Evolutionary conservation across 176 grass and related monocot species (phyloP), one percentile per base, ranked within the genome.

Genomic region (Triticum turgidum): DNA sequence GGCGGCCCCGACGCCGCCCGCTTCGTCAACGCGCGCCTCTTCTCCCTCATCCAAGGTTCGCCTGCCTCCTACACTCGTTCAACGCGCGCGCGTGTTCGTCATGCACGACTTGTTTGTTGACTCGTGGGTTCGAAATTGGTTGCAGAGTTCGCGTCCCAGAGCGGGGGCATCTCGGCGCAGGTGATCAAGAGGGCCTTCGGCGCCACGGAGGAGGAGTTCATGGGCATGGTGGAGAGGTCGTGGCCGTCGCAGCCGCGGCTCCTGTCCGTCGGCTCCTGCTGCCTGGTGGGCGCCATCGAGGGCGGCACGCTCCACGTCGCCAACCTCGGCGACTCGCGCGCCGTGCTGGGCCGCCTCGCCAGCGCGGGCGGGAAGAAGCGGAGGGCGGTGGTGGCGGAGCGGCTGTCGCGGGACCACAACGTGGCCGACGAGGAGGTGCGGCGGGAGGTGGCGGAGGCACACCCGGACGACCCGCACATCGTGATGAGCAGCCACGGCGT

Each of bases 21-120:
- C 14, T 87, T 98, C 76, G 87, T 89, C 82, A 94, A 98, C 87
- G 87, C 88, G 7, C 89, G 92, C 9, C 89, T 98, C 91, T 98
- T 98, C 90, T 89, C 94, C 84, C 84, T 94, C 75, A 91, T 91
- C 81, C 89, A 91, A 84, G 85, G 89, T 59, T 3, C 8, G 3
- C 10, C 2, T 54, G 13, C 15, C 4, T 18, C 0, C 51, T 59
- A 9, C 56, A 18, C 18, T 58, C 0, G 56, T 59, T 59, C 18
- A 59, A 59, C 56, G 56, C 56, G 18, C 56, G 56, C 56, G 18
- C 56, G 56, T 59, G 56, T 21, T 59, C 56, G 5, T 41, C 35
- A 41, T n/a, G 10, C 7, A 39, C 24, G 29, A 14, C 17, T n/a
- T 6, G 2, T 59, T 59, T 59, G 2, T 59, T 59, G 56, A 59